Conservation (phyloP, 2,329 filamentous ascomycete genomes). For the Aureobasidium melanogenum region DNA sequence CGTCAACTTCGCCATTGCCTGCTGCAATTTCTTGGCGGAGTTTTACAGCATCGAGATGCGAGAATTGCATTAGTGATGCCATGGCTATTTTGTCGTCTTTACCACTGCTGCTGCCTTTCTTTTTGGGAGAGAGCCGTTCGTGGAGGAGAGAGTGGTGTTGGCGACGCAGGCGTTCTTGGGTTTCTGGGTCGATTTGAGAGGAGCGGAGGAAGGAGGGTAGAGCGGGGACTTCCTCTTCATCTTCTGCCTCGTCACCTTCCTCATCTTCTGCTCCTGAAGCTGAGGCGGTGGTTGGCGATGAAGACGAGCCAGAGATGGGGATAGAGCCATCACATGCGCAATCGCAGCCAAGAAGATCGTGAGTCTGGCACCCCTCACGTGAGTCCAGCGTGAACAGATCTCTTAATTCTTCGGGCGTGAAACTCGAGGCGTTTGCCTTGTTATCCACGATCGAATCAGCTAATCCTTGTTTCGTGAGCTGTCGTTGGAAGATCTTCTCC, state of each 20-base stretch:
- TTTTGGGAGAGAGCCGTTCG: slow-evolving; percentile 18
- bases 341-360: slow-evolving; percentile 55
- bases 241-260: slow-evolving; percentile 15
- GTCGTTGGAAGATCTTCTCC: slow-evolving; percentile 67
- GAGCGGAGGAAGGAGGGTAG: slow-evolving; percentile 28
- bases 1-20: slow-evolving; percentile 14
- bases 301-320: background rate
- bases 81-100: slow-evolving; percentile 25
- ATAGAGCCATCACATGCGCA: slow-evolving; percentile 41
- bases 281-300: background rate
- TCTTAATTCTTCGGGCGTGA: slow-evolving; percentile 56
- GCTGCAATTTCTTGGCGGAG: slow-evolving; percentile 15
- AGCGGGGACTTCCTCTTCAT: slow-evolving; percentile 25
- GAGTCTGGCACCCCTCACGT: slow-evolving; percentile 54
- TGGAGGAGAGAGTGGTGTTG: slow-evolving; percentile 23
- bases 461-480: slow-evolving; percentile 61
- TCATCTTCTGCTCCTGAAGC: background rate
- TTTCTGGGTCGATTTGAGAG: slow-evolving; percentile 36
- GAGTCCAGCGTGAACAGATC: slow-evolving; percentile 61
- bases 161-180: slow-evolving; percentile 32
- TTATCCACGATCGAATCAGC: slow-evolving; percentile 64
- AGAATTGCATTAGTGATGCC: slow-evolving; percentile 46
- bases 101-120: slow-evolving; percentile 18
- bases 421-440: slow-evolving; percentile 51
- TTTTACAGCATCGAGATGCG: slow-evolving; percentile 39